phyloP scores from a whole-genome alignment of 345 rosid genomes.

The Combretum micranthum region DNA sequence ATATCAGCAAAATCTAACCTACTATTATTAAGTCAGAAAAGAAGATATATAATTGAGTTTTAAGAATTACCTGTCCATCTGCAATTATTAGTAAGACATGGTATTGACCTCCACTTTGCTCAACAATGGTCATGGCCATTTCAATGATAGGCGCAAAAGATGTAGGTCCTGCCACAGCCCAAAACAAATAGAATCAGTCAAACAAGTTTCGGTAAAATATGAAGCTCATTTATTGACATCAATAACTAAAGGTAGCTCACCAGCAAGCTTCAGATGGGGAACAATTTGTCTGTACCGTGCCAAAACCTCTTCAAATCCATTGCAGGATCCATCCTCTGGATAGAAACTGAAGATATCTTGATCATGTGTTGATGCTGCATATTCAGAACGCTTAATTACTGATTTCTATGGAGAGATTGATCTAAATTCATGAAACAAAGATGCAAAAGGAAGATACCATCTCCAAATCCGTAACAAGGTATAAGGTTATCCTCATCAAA shows the following conservation, averaged over 20 bases:
- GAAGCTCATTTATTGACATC: background rate
- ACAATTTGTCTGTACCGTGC: slow-evolving; percentile 64
- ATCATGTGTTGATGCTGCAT: slow-evolving; percentile 83
- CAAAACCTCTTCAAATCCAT: slow-evolving; percentile 90
- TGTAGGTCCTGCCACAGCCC: slow-evolving; percentile 30
- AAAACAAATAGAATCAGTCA: too few relatives aligned
- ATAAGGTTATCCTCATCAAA: slow-evolving; percentile 19
- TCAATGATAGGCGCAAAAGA: slow-evolving; percentile 42
- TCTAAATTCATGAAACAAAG: background rate
- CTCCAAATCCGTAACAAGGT: slow-evolving; percentile 22
- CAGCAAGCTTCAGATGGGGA: slow-evolving; percentile 82
- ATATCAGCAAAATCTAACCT: too few relatives aligned
- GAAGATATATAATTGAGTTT: background rate
- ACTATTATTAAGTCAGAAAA: too few relatives aligned
- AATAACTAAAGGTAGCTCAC: slow-evolving; percentile 13
- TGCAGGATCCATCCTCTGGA: slow-evolving; percentile 50
- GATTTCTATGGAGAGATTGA: background rate
- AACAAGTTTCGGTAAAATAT: too few relatives aligned
- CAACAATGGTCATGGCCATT: slow-evolving; percentile 43
- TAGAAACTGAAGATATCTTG: slow-evolving; percentile 86
- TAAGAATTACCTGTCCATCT: slow-evolving; percentile 36
- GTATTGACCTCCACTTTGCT: slow-evolving; percentile 42
- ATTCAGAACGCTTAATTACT: background rate
- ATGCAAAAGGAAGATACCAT: slow-evolving; percentile 11
- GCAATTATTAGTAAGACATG: slow-evolving; percentile 47